Conservation (phyloP, 2,329 filamentous ascomycete genomes). For the Aspergillus ruber region DNA sequence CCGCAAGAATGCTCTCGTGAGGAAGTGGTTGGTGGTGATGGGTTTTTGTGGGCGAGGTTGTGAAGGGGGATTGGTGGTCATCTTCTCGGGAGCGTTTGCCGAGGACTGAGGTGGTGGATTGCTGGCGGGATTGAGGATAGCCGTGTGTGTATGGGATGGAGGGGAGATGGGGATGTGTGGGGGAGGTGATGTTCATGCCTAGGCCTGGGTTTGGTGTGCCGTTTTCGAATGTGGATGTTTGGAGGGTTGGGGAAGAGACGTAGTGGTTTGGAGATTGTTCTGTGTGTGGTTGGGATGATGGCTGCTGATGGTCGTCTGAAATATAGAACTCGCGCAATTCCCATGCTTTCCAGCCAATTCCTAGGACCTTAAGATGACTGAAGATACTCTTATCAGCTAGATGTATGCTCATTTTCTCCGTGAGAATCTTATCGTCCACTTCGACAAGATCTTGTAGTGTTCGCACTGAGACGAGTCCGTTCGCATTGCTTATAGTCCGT, state of each 20-base stretch:
- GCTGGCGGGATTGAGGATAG: background rate
- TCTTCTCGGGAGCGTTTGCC: background rate
- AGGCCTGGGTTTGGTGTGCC: too few relatives aligned
- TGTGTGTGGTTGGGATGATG: too few relatives aligned
- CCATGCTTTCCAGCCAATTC: slow-evolving; percentile 35
- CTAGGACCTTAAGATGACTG: slow-evolving; percentile 28
- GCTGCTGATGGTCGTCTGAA: slow-evolving; percentile 4
- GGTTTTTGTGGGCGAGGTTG: background rate
- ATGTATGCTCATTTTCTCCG: slow-evolving; percentile 23
- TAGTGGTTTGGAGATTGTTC: background rate
- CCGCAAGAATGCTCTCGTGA: slow-evolving; percentile 1
- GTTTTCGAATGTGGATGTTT: too few relatives aligned
- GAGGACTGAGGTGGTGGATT: background rate
- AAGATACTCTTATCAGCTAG: slow-evolving; percentile 29
- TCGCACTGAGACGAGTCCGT: slow-evolving; percentile 10
- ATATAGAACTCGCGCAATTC: slow-evolving; percentile 33
- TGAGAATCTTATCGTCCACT: slow-evolving; percentile 29
- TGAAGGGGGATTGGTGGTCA: background rate
- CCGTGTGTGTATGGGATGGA: background rate
- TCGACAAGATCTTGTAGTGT: slow-evolving; percentile 31
- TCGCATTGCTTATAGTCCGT: background rate
- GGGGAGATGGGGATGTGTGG: background rate
- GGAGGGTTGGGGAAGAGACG: background rate
- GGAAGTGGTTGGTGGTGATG: too few relatives aligned
- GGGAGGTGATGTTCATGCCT: background rate